Base-by-base conservation (phyloP, 306 rosid species). In the Vachellia collinsii region DNA sequence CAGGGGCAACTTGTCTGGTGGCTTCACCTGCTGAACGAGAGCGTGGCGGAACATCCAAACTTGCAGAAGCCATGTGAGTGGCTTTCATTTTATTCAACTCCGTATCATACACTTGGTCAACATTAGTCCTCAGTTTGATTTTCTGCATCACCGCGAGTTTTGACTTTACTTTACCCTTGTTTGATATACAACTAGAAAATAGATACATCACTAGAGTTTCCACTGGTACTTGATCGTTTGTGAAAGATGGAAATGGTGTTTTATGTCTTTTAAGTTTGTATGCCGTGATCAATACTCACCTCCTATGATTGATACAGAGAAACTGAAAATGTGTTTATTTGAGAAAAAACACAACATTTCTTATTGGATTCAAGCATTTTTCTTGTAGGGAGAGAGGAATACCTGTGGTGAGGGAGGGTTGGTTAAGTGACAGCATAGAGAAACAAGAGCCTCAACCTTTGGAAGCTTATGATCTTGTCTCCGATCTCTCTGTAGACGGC, bases 371-470 rank as follows among this genome's bases (percentile, higher is more conserved):
- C 47, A 61, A 50, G 44, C 42, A 7, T 66, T 36, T 37, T 48
- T 48, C 6, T 73, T 80, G 83, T 79, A 91, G 97, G 89, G 96
- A 90, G 74, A 85, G 88, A 75, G 87, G 94, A 25, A 83, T 90
- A 79, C 87, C 87, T 20, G 94, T 91, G 41, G 90, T 93, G 22
- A 85, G 93, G 44, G 97, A 94, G 79, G 82, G 80, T 42, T 95
- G 98, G 97, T 44, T 95, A 74, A 17, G 59, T 4, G 94, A 91
- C 61, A 89, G 92, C 85, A 95, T 93, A 1, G 89, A 91, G 80
- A 93, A 90, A 75, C 94, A 91, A 84, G 96, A 91, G 79, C 83
- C 91, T 0, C 99, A 89, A 80, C 98, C 98, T 56, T 86, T 93
- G 43, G 90, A 91, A 77, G 89, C 90, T 44, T 95, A 91, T 81